Evolutionary conservation across 1,139 yeast species (phyloP).

Genomic region (Kodamaea fungicola): DNA sequence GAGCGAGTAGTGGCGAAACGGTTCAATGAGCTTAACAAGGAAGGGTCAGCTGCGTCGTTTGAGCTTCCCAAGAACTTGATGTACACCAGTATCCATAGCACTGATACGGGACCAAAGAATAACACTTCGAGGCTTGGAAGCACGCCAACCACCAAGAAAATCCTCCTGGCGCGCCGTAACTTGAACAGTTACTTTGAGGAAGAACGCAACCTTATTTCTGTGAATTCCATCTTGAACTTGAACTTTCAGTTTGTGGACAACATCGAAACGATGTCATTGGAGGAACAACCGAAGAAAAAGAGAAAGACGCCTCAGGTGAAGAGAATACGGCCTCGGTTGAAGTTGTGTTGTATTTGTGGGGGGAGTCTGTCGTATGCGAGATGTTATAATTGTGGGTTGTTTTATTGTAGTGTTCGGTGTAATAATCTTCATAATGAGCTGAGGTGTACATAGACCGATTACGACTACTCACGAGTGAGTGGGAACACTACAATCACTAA

Average conservation of each 20-base stretch:
- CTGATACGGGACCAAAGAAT: conserved; percentile 22
- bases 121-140: conserved; percentile 32
- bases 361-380: conserved; percentile 36
- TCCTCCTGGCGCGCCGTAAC: conserved; percentile 43
- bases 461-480: too few relatives aligned
- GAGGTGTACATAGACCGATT: conserved; percentile 30
- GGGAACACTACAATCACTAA: too few relatives aligned
- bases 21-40: conserved; percentile 35
- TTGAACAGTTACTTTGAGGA: conserved; percentile 48
- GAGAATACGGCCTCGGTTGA: conserved; percentile 32
- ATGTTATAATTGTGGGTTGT: conserved; percentile 41
- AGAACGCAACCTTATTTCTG: conserved; percentile 42
- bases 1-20: conserved; percentile 40
- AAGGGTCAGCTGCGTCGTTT: conserved; percentile 26
- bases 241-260: conserved; percentile 44
- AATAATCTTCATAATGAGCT: conserved; percentile 41
- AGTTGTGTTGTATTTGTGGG: conserved; percentile 46
- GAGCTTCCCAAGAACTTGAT: conserved; percentile 44
- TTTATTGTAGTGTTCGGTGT: conserved; percentile 41
- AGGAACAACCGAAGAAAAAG: conserved; percentile 11
- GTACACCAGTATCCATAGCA: conserved; percentile 29
- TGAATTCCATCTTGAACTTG: conserved; percentile 39
- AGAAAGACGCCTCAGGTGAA: conserved; percentile 11
- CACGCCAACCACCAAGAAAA: conserved; percentile 45
- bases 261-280: conserved; percentile 17